Evolutionary conservation across 305 asterid species (phyloP).

Genomic region (Fraxinus angustifolia): DNA sequence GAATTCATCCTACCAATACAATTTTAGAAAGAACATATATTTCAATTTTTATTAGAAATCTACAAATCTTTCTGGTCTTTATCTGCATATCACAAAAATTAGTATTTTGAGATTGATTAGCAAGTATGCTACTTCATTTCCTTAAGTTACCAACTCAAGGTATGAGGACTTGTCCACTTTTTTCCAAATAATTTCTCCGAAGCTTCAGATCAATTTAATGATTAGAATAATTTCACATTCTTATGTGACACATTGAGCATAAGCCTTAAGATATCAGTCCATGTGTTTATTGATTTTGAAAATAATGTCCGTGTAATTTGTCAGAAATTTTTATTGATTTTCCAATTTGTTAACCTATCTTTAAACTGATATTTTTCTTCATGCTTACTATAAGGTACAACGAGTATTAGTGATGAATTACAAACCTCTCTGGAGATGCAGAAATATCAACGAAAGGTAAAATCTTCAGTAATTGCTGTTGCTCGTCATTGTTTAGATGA

Average conservation of each 20-base stretch:
- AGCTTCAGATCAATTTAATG: not conserved
- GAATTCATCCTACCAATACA: not conserved
- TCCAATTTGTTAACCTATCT: not conserved
- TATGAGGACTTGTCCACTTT: not conserved
- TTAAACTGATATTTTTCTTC: not conserved
- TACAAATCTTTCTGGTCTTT: not conserved
- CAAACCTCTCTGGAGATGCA: constrained; percentile 52
- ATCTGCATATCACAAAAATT: not conserved
- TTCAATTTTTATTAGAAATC: not conserved
- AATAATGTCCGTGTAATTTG: not conserved
- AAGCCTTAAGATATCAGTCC: not conserved
- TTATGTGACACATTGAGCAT: not conserved
- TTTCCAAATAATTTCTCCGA: not conserved
- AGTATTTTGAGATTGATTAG: not conserved
- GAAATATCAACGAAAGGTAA: constrained; percentile 55
- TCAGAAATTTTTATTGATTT: not conserved
- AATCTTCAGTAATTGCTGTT: constrained; percentile 56
- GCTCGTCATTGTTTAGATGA: constrained; percentile 57
- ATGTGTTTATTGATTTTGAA: not conserved
- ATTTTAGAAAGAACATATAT: not conserved
- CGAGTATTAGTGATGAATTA: not conserved
- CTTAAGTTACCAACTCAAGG: not conserved
- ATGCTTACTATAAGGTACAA: not conserved
- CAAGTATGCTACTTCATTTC: not conserved
- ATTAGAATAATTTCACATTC: not conserved